Percentiles rank a stretch among this genome's conserved stretches.
phyloP scores from a whole-genome alignment of 495 filamentous ascomycete genomes.

The Penicillium egyptiacum region DNA sequence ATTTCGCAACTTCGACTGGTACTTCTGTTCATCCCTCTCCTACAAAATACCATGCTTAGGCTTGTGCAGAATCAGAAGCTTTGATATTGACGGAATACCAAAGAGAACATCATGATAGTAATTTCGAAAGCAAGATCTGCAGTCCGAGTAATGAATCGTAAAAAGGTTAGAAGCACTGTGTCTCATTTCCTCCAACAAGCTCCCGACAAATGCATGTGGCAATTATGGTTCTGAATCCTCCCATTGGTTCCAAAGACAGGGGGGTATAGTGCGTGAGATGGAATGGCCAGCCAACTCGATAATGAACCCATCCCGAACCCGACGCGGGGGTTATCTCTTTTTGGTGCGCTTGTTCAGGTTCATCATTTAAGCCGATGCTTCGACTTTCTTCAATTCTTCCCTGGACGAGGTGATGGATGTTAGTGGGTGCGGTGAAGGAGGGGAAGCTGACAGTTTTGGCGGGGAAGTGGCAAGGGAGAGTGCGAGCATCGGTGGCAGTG shows the following conservation, averaged over 20 bases:
- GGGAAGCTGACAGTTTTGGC: background rate
- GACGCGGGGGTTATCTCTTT: background rate
- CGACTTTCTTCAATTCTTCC: slow-evolving; percentile 95
- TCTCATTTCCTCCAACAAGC: slow-evolving; percentile 11
- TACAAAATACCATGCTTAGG: background rate
- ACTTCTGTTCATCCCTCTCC: background rate
- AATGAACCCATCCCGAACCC: background rate
- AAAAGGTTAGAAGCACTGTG: background rate
- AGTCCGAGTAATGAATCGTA: slow-evolving; percentile 1
- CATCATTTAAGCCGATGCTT: slow-evolving; percentile 46
- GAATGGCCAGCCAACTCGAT: slow-evolving; percentile 10
- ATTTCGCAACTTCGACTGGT: background rate
- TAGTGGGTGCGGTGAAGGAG: slow-evolving; percentile 8
- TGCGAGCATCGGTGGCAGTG: background rate
- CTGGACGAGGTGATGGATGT: slow-evolving; percentile 46
- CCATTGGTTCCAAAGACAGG: slow-evolving; percentile 10
- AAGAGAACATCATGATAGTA: background rate
- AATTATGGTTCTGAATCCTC: slow-evolving; percentile 2
- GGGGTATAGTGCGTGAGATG: slow-evolving; percentile 12
- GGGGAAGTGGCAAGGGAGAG: background rate
- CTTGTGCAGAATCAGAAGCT: background rate
- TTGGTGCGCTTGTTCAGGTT: slow-evolving; percentile 1
- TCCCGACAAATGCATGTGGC: slow-evolving; percentile 8
- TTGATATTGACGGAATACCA: background rate
- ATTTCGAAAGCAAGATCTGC: background rate